Evolutionary conservation across 2,329 filamentous ascomycete species (phyloP).

Genomic region (Didymella keratinophila): DNA sequence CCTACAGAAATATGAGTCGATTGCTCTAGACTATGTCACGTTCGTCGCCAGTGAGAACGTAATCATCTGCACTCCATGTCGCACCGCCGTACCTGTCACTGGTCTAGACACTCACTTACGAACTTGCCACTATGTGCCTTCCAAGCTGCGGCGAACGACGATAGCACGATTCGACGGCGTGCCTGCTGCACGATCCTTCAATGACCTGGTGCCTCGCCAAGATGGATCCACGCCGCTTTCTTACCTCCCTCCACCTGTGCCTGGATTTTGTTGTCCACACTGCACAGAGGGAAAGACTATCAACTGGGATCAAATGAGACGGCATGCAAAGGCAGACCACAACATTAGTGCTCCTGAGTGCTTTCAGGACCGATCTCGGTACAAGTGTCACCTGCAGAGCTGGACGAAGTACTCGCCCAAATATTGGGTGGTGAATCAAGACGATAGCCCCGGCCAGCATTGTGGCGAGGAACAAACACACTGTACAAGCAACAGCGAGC

Average conservation of each 20-base stretch:
- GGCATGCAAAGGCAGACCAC: conserved; percentile 15
- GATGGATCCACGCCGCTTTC: too few relatives aligned
- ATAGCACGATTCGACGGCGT: too few relatives aligned
- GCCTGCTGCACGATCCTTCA: too few relatives aligned
- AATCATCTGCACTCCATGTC: too few relatives aligned
- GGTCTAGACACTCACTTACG: too few relatives aligned
- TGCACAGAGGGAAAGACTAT: conserved; percentile 15
- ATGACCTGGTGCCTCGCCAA: too few relatives aligned
- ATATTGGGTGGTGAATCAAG: conserved; percentile 16
- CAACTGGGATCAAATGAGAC: conserved; percentile 3
- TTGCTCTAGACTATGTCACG: conserved; percentile 22
- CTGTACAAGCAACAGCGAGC: conserved; percentile 10
- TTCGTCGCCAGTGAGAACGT: conserved; percentile 8
- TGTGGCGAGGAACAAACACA: not conserved
- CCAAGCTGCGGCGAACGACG: too few relatives aligned
- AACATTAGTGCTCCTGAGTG: conserved; percentile 17
- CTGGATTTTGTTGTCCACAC: too few relatives aligned
- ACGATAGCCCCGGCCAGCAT: conserved; percentile 4
- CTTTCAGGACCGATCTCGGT: conserved; percentile 12
- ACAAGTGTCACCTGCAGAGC: conserved; percentile 19
- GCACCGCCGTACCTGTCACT: too few relatives aligned
- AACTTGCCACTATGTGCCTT: too few relatives aligned
- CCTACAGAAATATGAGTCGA: conserved; percentile 1
- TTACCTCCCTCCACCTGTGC: too few relatives aligned
- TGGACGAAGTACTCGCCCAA: conserved; percentile 20